phyloP scores from a whole-genome alignment of 2,329 filamentous ascomycete species.

The Xylariaceae sp. region DNA sequence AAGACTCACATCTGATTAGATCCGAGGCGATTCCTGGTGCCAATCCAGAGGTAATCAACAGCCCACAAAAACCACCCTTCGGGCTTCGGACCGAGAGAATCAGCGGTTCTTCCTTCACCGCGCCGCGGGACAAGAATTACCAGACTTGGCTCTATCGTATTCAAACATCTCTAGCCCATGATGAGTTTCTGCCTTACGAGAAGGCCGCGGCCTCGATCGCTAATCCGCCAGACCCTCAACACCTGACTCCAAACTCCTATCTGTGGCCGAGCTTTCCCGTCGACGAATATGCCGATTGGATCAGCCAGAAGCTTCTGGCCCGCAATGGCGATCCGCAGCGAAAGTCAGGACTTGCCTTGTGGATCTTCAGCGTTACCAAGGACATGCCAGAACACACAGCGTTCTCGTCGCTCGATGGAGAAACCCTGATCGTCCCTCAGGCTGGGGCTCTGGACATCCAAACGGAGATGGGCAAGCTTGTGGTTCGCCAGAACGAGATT shows the following conservation, averaged over 20 bases:
- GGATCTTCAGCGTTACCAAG: conserved; percentile 73
- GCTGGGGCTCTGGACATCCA: conserved; percentile 70
- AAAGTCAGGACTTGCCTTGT: conserved; percentile 76
- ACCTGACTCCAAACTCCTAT: conserved; percentile 76
- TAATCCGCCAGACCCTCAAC: conserved; percentile 40
- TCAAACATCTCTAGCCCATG: conserved; percentile 59
- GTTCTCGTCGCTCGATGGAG: conserved; percentile 81
- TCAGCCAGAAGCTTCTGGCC: conserved; percentile 65
- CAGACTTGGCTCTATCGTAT: conserved; percentile 72
- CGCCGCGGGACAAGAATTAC: conserved; percentile 63
- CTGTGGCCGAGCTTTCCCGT: conserved; percentile 75
- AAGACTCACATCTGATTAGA: conserved; percentile 36
- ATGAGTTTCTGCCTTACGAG: conserved; percentile 47
- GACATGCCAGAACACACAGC: conserved; percentile 71
- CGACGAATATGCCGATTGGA: conserved; percentile 50
- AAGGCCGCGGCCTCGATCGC: conserved; percentile 10
- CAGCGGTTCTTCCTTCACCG: conserved; percentile 68
- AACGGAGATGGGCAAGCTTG: conserved; percentile 70
- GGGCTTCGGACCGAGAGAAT: conserved; percentile 81
- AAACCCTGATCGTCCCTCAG: conserved; percentile 72
- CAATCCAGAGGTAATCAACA: conserved; percentile 72
- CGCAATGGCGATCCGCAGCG: conserved; percentile 75
- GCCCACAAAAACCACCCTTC: conserved; percentile 72
- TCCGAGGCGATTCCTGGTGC: conserved; percentile 73
- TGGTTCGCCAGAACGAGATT: conserved; percentile 76